Evolutionary conservation across 768 basidiomycete species (phyloP), one percentile per base, ranked within the genome.

Genomic region (Cyathus striatus): DNA sequence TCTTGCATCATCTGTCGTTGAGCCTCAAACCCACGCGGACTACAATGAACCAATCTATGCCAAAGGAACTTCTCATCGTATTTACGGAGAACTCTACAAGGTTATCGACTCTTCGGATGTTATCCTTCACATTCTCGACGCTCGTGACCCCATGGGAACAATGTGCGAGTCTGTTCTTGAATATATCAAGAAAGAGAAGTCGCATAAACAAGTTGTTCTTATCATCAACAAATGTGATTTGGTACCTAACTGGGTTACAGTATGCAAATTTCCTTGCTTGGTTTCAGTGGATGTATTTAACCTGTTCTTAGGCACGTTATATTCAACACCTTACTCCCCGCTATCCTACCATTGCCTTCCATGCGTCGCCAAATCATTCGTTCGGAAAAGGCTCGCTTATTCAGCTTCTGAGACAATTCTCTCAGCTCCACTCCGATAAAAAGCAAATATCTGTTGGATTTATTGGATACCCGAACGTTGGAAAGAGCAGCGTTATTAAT

Each of bases 381-480:
- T 99, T 99, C 57, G 96, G 95, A 55, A 98, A 99, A 67, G 95
- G 95, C 16, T 91, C 96, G 16, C 82, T 99, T 47, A 99, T 99
- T 54, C 93, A 96, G 64, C 79, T 98, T 35, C 77, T 99, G 36
- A 81, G 96, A 21, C 96, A 98, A 59, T 99, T 99, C 63, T 88
- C 93, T 4, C 90, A 90, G 52, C 79, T 98, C 26, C 96, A 98
- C 64, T 90, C 91, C 9, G 96, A 99, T 70, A 97, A 96, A 73
- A 98, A 96, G 68, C 95, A 99, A 62, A 98, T 99, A 54, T 95
- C 91, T 16, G 93, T 99, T 50, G 95, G 95, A 12, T 90, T 99
- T 59, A 79, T 99, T 52, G 95, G 96, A 39, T 99, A 99, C 65
- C 95, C 96, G 6, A 99, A 99, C 60, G 93, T 96, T 47, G 95